A percentile compares a stretch with the other conserved stretches of the same genome.
phyloP scores from a whole-genome alignment of 2,329 filamentous ascomycete species.

The Dactylella cylindrospora region DNA sequence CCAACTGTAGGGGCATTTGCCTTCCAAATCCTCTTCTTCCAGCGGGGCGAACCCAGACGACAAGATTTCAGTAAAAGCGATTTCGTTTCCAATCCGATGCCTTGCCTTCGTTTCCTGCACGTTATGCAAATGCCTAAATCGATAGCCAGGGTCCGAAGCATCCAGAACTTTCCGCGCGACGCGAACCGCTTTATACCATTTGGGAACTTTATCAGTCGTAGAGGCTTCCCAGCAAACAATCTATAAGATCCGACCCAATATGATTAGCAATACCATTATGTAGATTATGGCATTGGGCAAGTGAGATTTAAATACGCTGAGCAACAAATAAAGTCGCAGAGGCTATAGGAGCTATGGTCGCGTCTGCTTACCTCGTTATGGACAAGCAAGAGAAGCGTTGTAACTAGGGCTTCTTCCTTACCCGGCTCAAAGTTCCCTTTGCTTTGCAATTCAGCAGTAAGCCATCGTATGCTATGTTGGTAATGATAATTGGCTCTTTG shows the following conservation, averaged over 20 bases:
- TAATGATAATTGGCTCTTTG: not conserved
- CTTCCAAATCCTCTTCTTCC: conserved; percentile 1
- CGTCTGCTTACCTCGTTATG: conserved; percentile 1
- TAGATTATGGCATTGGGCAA: too few relatives aligned
- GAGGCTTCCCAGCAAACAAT: conserved; percentile 1
- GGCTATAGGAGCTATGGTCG: too few relatives aligned
- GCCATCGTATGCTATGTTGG: not conserved
- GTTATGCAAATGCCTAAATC: not conserved
- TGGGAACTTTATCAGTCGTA: not conserved
- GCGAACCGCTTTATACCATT: not conserved
- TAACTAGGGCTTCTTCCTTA: conserved; percentile 4
- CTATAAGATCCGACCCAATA: not conserved
- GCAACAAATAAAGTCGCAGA: too few relatives aligned
- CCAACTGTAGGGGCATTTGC: conserved; percentile 4
- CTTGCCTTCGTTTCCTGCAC: conserved; percentile 4
- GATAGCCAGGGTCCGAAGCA: conserved; percentile 1
- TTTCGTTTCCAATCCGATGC: conserved; percentile 3
- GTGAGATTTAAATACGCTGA: too few relatives aligned
- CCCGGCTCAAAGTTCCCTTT: not conserved
- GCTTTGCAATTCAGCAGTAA: not conserved
- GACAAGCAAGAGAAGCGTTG: not conserved
- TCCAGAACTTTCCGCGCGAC: not conserved
- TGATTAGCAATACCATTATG: too few relatives aligned
- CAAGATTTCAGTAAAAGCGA: conserved; percentile 1
- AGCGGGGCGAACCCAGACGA: conserved; percentile 2